Percentiles rank a stretch among this genome's conserved stretches.
Evolutionary conservation across 139 green algal species (phyloP).

Genomic region (Haematococcus sp.): DNA sequence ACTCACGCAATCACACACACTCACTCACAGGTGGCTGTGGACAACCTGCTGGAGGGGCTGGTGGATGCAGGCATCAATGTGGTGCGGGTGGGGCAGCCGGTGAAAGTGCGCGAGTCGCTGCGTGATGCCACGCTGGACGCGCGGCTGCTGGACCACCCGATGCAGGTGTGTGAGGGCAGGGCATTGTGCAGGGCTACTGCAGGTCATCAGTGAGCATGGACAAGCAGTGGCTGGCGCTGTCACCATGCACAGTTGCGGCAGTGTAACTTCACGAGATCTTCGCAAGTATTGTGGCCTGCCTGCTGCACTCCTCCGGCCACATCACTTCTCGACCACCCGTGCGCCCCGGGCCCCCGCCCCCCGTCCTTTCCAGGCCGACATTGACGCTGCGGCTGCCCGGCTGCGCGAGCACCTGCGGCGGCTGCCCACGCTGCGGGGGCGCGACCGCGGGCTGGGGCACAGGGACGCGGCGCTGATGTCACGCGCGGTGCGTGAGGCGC

Average conservation of each 20-base stretch:
- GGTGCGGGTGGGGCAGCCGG: constrained; percentile 35
- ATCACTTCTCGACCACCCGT: no score
- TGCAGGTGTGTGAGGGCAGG: constrained; percentile 5
- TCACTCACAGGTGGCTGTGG: constrained; percentile 36
- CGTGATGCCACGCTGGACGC: constrained; percentile 39
- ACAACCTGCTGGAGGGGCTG: constrained; percentile 46
- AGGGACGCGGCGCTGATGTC: constrained; percentile 8
- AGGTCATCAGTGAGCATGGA: no score
- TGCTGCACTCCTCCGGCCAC: no score
- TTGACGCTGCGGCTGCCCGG: background rate
- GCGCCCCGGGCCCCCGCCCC: no score
- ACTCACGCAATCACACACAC: no score
- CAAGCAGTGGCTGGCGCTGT: no score
- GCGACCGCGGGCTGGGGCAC: constrained; percentile 35
- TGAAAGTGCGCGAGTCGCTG: constrained; percentile 44
- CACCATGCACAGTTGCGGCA: no score
- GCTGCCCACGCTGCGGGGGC: constrained; percentile 32
- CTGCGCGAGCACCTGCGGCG: constrained; percentile 15
- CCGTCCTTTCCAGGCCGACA: constrained; percentile 8
- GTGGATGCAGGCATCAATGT: constrained; percentile 24
- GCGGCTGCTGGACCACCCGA: constrained; percentile 27
- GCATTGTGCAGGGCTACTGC: background rate
- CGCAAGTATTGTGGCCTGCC: no score
- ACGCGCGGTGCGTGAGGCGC: background rate
- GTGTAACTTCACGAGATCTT: no score